These are phyloP conservation scores for Sphenostylis stenocarpa DNA, from an alignment of 306 rosid species.

Conservation along the genomic window DNA sequence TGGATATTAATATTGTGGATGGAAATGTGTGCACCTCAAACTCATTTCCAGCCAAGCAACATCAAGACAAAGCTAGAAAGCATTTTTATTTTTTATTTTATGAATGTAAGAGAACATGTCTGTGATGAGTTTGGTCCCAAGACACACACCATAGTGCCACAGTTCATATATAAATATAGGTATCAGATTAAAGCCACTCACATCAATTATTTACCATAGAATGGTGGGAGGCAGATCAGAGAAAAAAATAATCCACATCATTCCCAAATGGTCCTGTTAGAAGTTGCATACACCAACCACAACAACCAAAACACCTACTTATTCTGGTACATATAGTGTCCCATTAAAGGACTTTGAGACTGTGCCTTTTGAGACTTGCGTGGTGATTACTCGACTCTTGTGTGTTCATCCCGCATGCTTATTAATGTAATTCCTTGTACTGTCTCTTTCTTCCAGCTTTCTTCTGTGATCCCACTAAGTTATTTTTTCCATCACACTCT, in stretches of 20 bases:
- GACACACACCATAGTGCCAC: background rate
- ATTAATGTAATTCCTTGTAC: constrained; percentile 32
- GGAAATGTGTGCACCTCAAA: constrained; percentile 22
- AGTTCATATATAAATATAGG: background rate
- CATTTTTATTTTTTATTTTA: background rate
- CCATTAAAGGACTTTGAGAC: constrained; percentile 39
- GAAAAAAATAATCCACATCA: background rate
- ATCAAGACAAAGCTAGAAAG: constrained; percentile 27
- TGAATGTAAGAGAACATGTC: constrained; percentile 17
- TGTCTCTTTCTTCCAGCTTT: constrained; percentile 57
- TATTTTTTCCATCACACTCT: background rate
- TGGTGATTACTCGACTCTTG: constrained; percentile 14
- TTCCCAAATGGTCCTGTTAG: constrained; percentile 4
- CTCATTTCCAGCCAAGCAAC: constrained; percentile 26
- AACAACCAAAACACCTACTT: constrained; percentile 42
- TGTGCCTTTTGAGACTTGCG: constrained; percentile 5
- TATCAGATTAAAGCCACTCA: background rate
- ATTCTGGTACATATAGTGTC: constrained; percentile 7
- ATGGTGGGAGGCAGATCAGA: background rate
- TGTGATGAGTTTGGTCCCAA: constrained; percentile 39
- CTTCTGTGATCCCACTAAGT: background rate
- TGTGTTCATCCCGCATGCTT: constrained; percentile 29
- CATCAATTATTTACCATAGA: background rate
- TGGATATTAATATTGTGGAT: background rate
- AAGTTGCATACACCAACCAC: constrained; percentile 49